Percentiles rank a stretch among this genome's conserved stretches.
These are phyloP conservation scores for Sugiyamaella boreocaroliniensis DNA, from an alignment of 805 yeast species.

Conservation along the genomic window DNA sequence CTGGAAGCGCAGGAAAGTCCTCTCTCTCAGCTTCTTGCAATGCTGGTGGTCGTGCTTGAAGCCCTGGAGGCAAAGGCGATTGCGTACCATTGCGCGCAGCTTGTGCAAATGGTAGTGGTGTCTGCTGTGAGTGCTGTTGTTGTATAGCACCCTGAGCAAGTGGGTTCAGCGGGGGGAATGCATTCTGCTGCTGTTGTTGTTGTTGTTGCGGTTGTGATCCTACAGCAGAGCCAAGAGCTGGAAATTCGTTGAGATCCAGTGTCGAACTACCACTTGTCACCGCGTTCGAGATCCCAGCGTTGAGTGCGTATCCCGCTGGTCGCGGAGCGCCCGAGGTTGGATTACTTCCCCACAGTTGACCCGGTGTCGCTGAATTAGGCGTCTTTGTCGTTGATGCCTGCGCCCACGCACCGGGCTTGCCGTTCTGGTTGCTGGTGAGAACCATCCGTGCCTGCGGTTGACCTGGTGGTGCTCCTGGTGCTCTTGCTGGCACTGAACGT, in stretches of 20 bases:
- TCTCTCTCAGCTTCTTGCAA: slow-evolving; percentile 6
- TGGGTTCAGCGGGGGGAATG: neutral
- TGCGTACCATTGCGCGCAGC: slow-evolving; percentile 6
- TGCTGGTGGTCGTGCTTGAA: slow-evolving; percentile 4
- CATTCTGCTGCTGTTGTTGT: neutral
- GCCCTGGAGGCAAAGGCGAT: slow-evolving; percentile 12
- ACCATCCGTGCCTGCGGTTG: slow-evolving; percentile 7
- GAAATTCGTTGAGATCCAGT: slow-evolving; percentile 22
- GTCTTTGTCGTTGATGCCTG: neutral
- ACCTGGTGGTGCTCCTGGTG: slow-evolving; percentile 2
- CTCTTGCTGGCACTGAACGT: neutral
- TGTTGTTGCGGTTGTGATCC: slow-evolving; percentile 6
- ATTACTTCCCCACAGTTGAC: neutral
- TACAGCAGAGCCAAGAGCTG: slow-evolving; percentile 21
- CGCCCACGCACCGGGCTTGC: neutral
- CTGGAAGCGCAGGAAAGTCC: slow-evolving; percentile 21
- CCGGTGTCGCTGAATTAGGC: neutral
- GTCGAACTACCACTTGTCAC: slow-evolving; percentile 3
- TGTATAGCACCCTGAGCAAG: neutral
- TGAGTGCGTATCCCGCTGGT: neutral
- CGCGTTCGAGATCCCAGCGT: neutral
- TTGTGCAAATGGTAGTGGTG: slow-evolving; percentile 2
- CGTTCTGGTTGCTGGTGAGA: neutral
- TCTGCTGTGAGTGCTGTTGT: neutral
- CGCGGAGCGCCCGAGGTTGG: neutral